Conservation (phyloP, 129 eudicot species). For the Kitagawia praeruptora region DNA sequence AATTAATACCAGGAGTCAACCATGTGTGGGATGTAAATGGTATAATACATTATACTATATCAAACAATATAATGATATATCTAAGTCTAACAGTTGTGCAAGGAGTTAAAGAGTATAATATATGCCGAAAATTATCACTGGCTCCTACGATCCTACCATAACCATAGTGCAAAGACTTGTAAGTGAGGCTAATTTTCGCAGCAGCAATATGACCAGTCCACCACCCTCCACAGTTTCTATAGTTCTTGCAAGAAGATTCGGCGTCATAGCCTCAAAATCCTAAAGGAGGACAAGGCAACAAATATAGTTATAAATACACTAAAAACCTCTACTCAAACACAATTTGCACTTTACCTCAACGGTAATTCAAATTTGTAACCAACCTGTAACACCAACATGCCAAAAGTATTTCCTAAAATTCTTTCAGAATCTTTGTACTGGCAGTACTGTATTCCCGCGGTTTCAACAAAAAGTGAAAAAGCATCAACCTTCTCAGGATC, state of each 20-base stretch:
- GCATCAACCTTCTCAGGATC: conserved; percentile 79
- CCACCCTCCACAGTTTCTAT: conserved; percentile 99
- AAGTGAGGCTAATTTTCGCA: conserved; percentile 82
- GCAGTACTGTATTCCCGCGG: conserved; percentile 63
- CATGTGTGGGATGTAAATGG: background rate
- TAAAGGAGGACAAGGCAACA: conserved; percentile 8
- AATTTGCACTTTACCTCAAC: background rate
- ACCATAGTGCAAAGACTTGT: conserved; percentile 92
- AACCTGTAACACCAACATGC: conserved; percentile 97
- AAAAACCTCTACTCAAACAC: background rate
- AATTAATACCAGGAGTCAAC: background rate
- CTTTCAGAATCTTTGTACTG: conserved; percentile 87
- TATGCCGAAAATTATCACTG: background rate
- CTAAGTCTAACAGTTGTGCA: background rate
- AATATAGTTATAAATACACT: background rate
- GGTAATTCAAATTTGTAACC: conserved; percentile 6
- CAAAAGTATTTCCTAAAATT: conserved; percentile 84
- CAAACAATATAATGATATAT: background rate
- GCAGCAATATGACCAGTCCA: conserved; percentile 68
- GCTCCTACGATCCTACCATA: conserved; percentile 50
- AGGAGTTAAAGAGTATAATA: background rate
- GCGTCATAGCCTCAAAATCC: conserved; percentile 97
- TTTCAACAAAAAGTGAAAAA: conserved; percentile 70
- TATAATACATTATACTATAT: background rate
- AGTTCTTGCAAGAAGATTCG: conserved; percentile 93